Evolutionary conservation across 345 rosid species (phyloP).

Genomic region (Eutrema japonicum): DNA sequence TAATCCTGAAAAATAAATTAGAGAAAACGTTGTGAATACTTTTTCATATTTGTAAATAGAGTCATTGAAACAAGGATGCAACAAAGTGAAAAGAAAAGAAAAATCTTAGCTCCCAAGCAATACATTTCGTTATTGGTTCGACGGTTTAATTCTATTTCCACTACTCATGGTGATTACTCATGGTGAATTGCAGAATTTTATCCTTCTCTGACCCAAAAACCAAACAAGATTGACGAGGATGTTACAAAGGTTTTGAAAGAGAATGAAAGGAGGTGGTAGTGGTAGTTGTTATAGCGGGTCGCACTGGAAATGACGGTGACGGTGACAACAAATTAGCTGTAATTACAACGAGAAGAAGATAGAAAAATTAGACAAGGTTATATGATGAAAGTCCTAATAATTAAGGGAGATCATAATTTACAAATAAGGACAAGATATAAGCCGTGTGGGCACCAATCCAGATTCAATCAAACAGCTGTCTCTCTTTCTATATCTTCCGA

Average conservation of each 20-base stretch:
- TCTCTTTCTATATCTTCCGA: conserved; percentile 29
- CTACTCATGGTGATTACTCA: background rate
- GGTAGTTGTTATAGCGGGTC: background rate
- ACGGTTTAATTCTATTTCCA: conserved; percentile 19
- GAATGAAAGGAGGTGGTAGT: background rate
- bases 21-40: conserved; percentile 12
- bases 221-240: background rate
- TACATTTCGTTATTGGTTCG: conserved; percentile 34
- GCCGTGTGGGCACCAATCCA: conserved; percentile 39
- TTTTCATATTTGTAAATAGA: background rate
- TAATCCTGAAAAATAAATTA: background rate
- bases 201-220: too few relatives aligned
- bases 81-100: conserved; percentile 14
- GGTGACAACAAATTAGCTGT: conserved; percentile 15
- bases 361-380: background rate
- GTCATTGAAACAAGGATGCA: conserved; percentile 26
- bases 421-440: background rate
- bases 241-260: background rate
- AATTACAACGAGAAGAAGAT: background rate
- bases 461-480: conserved; percentile 53
- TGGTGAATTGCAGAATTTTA: background rate
- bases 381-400: conserved; percentile 9
- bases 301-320: conserved; percentile 1
- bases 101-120: conserved; percentile 34
- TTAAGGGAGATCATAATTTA: conserved; percentile 14